phyloP scores from a whole-genome alignment of 257 asterid species.

The Solanum acaule region DNA sequence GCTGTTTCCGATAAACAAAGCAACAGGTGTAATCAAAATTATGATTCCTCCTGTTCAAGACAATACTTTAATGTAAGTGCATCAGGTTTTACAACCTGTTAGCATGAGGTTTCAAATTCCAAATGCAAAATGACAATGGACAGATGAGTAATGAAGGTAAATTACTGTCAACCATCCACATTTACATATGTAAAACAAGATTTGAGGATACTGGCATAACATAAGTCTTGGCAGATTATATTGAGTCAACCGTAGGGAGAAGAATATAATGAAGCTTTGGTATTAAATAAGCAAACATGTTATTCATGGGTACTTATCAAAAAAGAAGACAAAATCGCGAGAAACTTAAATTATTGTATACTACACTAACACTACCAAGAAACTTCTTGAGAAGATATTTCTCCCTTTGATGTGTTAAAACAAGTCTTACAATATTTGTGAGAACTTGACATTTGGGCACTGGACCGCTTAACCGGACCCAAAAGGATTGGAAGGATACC shows the following conservation, averaged over 20 bases:
- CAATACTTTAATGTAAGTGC: background rate
- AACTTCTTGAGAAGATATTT: background rate
- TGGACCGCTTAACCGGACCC: background rate
- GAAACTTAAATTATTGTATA: background rate
- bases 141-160: background rate
- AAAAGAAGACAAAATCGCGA: background rate
- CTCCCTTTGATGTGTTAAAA: background rate
- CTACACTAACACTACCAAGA: background rate
- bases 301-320: background rate
- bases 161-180: slow-evolving; percentile 13
- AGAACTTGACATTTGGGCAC: background rate
- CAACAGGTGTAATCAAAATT: background rate
- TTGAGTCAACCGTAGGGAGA: background rate
- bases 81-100: background rate
- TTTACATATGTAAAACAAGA: background rate
- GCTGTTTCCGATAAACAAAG: background rate
- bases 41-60: background rate
- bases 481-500: background rate
- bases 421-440: background rate
- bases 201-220: background rate
- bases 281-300: background rate
- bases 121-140: background rate
- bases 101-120: background rate
- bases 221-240: background rate
- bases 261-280: background rate